Evolutionary conservation across 768 basidiomycete genomes (phyloP), one percentile per base, ranked within the genome.

Genomic region (Calocybe indica): DNA sequence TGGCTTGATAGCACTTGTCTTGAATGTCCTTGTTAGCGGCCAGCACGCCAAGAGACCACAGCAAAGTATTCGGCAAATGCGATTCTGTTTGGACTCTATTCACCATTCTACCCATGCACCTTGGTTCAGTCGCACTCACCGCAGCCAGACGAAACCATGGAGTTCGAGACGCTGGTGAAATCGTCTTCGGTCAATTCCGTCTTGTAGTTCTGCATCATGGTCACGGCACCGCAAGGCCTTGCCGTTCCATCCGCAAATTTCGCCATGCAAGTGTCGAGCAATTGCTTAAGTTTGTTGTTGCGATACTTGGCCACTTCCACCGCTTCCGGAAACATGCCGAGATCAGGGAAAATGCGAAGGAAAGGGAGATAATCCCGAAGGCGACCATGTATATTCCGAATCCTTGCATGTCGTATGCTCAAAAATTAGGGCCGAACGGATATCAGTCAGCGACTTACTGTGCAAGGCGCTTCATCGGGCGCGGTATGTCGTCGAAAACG

Each of bases 391-490:
- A 55, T 55, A 32, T 55, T 50, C 13, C 54, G 50, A 33, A 55
- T 47, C 13, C 54, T 55, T 12, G 2, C 28, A 22, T 8, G 33
- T 43, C 22, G 29, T 43, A 9, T 30, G 7, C 1, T 22, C 22
- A 40, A 42, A 6, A 48, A 31, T 45, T 45, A 6, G 30, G 3
- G 30, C 12, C 7, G 9, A 9, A 29, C 34, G 14, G 2, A 37
- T 10, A 10, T 30, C 9, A n/a, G 32, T 4, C 28, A 28, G 37
- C 15, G 15, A 52, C 54, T 15, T 11, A 55, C 54, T 55, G 54
- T 44, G 51, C 54, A 35, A 55, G 51, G 4, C 51, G 51, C 46
- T 52, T 55, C 54, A 55, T 55, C n/a, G 54, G 51, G 38, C 44
- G 52, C 7, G 51, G 54, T 8, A 40, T 49, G 13, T 55, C 54